Conservation (phyloP, 768 basidiomycete genomes). For the Phaeolepiota aurea region DNA sequence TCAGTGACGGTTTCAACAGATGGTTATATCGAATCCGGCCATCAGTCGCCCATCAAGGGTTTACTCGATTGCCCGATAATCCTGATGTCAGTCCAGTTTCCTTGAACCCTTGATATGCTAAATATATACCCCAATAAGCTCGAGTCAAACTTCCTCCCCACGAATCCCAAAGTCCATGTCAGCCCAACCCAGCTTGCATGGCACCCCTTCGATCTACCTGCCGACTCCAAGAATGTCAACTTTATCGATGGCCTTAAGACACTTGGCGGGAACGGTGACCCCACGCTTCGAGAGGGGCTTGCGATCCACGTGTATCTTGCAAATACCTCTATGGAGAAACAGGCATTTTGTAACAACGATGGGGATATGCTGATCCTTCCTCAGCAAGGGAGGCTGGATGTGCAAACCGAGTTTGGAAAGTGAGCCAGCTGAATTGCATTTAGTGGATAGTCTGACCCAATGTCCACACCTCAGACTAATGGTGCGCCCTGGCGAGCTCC, state of each 20-base stretch:
- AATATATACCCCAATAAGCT: too few relatives aligned
- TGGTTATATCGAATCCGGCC: constrained; percentile 65
- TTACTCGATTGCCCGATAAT: constrained; percentile 45
- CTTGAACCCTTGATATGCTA: too few relatives aligned
- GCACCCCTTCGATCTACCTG: constrained; percentile 51
- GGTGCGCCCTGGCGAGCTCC: constrained; percentile 56
- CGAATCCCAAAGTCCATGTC: constrained; percentile 52
- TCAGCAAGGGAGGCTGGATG: constrained; percentile 55
- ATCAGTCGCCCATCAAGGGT: constrained; percentile 60
- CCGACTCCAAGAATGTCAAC: constrained; percentile 30
- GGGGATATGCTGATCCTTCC: constrained; percentile 64
- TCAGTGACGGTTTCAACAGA: constrained; percentile 17
- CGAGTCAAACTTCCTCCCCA: constrained; percentile 52
- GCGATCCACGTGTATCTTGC: constrained; percentile 58
- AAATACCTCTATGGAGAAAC: constrained; percentile 51
- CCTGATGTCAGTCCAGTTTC: constrained; percentile 37
- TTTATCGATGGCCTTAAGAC: constrained; percentile 58
- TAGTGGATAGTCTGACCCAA: background rate
- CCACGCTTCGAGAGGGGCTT: constrained; percentile 53
- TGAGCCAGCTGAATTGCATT: constrained; percentile 15
- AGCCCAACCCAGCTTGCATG: constrained; percentile 62
- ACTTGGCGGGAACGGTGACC: constrained; percentile 53
- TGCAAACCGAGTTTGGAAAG: constrained; percentile 66
- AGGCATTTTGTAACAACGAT: constrained; percentile 54
- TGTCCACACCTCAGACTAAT: constrained; percentile 43